Evolutionary conservation across 306 rosid species (phyloP), one percentile per base, ranked within the genome.

Genomic region (Ammopiptanthus mongolicus): DNA sequence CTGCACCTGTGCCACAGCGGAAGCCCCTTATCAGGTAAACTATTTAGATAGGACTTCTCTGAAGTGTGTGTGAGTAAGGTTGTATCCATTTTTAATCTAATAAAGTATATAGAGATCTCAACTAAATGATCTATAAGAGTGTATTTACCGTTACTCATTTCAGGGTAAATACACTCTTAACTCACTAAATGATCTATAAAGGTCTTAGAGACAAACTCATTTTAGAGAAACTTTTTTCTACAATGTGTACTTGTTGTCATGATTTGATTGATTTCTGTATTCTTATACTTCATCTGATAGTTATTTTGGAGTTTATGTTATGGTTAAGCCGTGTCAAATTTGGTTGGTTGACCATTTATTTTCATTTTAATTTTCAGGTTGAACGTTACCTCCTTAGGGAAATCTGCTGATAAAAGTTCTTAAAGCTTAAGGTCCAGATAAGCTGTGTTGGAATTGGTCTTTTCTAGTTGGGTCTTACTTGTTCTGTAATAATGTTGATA

Each of bases 11-110:
- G 65, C 80, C 82, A 2, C 90, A 78, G 76, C 72, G 78, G 71
- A 93, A 93, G 87, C 86, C 90, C 29, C 87, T 87, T 41, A 87
- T 93, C 78, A 93, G 97, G 98, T 93, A 78, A 64, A 34, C 28
- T 25, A 1, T 25, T 25, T 1, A 25, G 28, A 25, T 25, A 25
- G 3, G 28, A 3, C 28, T 25, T 25, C 28, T 25, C 28, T 25
- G 3, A 25, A 25, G 0, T 25, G 28, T 1, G 3, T 25, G 28
- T 25, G 1, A 25, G 28, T 25, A 25, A 25, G 28, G 28, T 2
- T 25, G 3, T 25, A 25, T 25, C 3, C 28, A 25, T 25, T 25
- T 3, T 25, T 25, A 25, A 25, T 25, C 1, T 25, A 3, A 25
- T 25, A 25, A 25, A 25, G n/a, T n/a, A 25, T 25, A 3, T 3